Evolutionary conservation across 257 asterid genomes (phyloP), one percentile per base, ranked within the genome.

Genomic region (Gynochthodes officinalis): DNA sequence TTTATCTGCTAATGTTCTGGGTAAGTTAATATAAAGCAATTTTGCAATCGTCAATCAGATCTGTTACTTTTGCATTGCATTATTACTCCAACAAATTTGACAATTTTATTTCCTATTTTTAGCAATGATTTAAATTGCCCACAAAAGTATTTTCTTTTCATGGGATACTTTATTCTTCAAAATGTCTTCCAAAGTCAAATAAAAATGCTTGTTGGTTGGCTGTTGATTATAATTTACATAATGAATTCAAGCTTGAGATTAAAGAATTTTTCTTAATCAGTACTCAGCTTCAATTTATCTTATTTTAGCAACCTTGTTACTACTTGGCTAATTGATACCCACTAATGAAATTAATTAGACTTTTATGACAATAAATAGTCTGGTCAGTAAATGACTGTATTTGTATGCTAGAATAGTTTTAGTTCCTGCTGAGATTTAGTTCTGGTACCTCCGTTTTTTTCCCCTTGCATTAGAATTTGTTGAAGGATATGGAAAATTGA

Each of bases 171-270:
- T 58, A 12, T 6, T 60, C 23, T 50, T 71, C 25, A 25, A 43
- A 43, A 4, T 49, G 19, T 18, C 46, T 28, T 30, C 52, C 2
- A 16, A 4, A 42, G 33, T 58, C n/a, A n/a, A n/a, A n/a, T 42
- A 27, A 21, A 9, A 23, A 40, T 30, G 21, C 43, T 43, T 71
- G 43, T 37, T 30, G n/a, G 61, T 44, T 59, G 55, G 18, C 13
- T 50, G 33, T n/a, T 59, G 48, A 16, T 44, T 58, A 33, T 16
- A 57, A 7, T 69, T 28, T 57, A 28, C 7, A 55, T 32, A 25
- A 16, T 70, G 40, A 15, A 2, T 42, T 55, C 55, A 57, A 37
- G n/a, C 54, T 12, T 69, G 63, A 50, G 44, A 70, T 40, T 69
- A 39, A 39, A 35, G 52, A 27, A 23, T 27, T 13, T 28, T 7